Base-by-base conservation (phyloP, 768 basidiomycete genomes). In the Boletus pseudo-olivaceus region DNA sequence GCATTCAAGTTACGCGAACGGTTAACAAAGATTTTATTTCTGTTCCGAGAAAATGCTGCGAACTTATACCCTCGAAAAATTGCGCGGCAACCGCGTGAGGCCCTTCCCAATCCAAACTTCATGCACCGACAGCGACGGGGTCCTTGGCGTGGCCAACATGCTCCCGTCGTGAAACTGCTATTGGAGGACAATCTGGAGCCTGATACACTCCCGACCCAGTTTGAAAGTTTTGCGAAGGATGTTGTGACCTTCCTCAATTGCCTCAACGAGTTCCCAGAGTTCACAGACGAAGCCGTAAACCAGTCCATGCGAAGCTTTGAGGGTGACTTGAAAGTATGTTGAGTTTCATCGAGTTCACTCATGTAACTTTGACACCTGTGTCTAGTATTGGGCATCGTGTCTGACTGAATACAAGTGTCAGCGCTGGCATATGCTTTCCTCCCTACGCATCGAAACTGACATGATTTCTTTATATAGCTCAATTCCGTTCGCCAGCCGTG, bases 31-130 rank as follows among this genome's bases (percentile, higher is more conserved):
- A 74, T 82, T 10, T 62, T 78, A 29, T 78, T 74, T 54, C 68
- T 82, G 27, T 81, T 82, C 61, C 76, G 78, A 39, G 78, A 80
- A 57, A 82, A 82, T 52, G 80, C 81, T n/a, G 79, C 82, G 23
- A 77, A 76, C 38, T 68, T 82, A n/a, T 77, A 82, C 54, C 80
- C 81, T 38, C 73, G 77, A 46, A 80, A 77, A 57, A 69, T 82
- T 40, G 51, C 57, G 23, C 69, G 72, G 38, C 75, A 75, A 49
- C 65, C 73, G 14, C 69, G 66, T 19, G 77, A 78, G 27, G 62
- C 70, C 1, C 66, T 72, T 34, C 67, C 75, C 12, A 74, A 72
- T 39, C 71, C 76, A 27, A 69, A 70, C 52, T 60, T 75, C 19
- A 73, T 59, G 65, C 65, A 64, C 52, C 63, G 65, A 47, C 64